Base-by-base conservation (phyloP, 2,329 filamentous ascomycete genomes). In the Pestalotiopsis fici region DNA sequence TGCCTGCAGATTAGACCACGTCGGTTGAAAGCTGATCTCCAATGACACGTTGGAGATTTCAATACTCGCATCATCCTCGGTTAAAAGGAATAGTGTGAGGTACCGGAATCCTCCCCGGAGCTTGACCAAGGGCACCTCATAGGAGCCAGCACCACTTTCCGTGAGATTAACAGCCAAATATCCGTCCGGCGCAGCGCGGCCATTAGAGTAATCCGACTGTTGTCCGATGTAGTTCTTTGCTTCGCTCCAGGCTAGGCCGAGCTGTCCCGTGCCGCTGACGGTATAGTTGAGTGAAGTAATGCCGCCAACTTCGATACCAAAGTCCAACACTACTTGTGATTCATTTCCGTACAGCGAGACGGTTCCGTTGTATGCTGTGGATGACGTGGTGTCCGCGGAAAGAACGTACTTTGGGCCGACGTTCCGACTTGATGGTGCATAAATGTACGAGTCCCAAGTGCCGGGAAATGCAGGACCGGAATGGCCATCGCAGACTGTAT, bases 1-100 rank as follows among this genome's bases (percentile, higher is more conserved):
- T 13, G 83, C 83, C 57, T 80, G 79, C 18, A 87, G 79, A 70
- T 87, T 84, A 2, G 84, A 76, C 82, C 75, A 76, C 13, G 78
- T 80, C 2, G 74, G 75, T 47, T 76, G 75, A 37, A 76, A 77
- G 21, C 73, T 71, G 23, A 77, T 39, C 50, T 75, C 75, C 3
- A 77, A 55, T 9, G 66, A 69, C 31, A 77, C 68, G 25, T 73
- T 67, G 27, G 54, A 69, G 56, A 76, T 68, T 2, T 66, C 68
- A n/a, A 74, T 66, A 18, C 71, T 62, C 71, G 71, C 23, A 77
- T 75, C 54, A 23, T 70, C 70, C 9, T 74, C 67, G 2, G 79
- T 76, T 6, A 75, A 59, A 27, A 81, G 68, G 60, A 82, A 83
- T 3, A 83, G 64, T 0, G 81, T 82, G 73, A 83, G 69, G 59